Conservation (phyloP, 2,329 filamentous ascomycete species). For the Cercospora sesami region DNA sequence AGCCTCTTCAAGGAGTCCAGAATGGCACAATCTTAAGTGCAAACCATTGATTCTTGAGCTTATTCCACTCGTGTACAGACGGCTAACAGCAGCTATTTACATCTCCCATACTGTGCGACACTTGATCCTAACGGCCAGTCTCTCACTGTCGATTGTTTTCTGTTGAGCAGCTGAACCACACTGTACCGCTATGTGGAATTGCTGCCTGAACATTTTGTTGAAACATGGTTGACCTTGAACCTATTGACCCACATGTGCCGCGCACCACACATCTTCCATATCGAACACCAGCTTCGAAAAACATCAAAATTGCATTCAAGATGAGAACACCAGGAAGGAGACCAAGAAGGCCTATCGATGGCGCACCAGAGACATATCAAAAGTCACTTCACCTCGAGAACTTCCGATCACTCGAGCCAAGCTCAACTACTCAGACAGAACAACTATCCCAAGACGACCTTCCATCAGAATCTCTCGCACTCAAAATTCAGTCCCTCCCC, state of each 20-base stretch:
- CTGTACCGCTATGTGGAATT: background rate
- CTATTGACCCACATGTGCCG: background rate
- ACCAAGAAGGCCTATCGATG: background rate
- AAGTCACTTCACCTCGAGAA: background rate
- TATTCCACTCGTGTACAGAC: too few species aligned
- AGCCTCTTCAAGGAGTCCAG: background rate
- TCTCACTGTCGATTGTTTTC: background rate
- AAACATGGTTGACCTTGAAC: background rate
- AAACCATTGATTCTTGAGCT: too few species aligned
- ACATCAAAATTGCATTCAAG: background rate
- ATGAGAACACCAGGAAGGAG: background rate
- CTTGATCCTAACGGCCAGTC: too few species aligned
- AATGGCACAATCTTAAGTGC: too few species aligned
- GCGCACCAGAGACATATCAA: background rate
- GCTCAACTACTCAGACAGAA: background rate
- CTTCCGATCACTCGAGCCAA: background rate
- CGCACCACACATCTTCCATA: background rate
- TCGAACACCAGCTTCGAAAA: background rate
- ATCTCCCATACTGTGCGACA: too few species aligned
- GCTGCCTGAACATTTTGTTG: background rate
- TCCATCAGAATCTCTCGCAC: background rate
- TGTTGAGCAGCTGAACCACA: background rate
- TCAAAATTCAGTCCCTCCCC: background rate
- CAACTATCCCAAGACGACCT: background rate
- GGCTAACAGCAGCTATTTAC: too few species aligned